These are phyloP conservation scores for Entonaema liquescens DNA, from an alignment of 495 filamentous ascomycete genomes.

Conservation along the genomic window DNA sequence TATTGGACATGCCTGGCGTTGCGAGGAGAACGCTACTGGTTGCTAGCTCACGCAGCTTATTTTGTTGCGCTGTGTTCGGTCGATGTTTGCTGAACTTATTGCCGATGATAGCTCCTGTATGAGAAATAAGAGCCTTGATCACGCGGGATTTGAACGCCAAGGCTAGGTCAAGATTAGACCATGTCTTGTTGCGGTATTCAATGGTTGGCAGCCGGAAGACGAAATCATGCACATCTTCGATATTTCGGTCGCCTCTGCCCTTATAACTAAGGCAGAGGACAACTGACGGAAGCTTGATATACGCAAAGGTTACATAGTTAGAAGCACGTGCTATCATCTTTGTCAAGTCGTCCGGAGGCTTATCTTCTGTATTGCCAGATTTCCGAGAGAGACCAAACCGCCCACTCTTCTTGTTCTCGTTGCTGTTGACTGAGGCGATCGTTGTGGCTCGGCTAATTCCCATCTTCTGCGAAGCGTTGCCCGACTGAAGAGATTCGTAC, in stretches of 20 bases:
- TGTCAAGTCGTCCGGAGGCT: slow-evolving; percentile 87
- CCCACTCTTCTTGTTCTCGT: slow-evolving; percentile 60
- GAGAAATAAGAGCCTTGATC: slow-evolving; percentile 91
- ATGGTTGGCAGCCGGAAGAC: slow-evolving; percentile 95
- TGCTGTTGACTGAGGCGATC: slow-evolving; percentile 52
- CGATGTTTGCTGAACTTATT: slow-evolving; percentile 95
- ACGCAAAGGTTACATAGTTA: slow-evolving; percentile 96
- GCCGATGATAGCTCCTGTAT: slow-evolving; percentile 94
- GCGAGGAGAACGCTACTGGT: slow-evolving; percentile 64
- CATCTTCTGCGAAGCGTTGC: slow-evolving; percentile 48
- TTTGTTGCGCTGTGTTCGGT: slow-evolving; percentile 78
- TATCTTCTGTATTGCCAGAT: slow-evolving; percentile 48
- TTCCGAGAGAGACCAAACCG: slow-evolving; percentile 56
- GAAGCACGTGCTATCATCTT: slow-evolving; percentile 97
- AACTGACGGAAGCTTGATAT: slow-evolving; percentile 92
- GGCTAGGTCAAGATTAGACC: slow-evolving; percentile 96
- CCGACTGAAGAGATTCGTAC: slow-evolving; percentile 68
- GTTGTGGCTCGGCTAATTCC: slow-evolving; percentile 62
- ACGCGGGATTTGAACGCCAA: slow-evolving; percentile 92
- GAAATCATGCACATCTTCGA: slow-evolving; percentile 96
- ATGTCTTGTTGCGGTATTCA: slow-evolving; percentile 97
- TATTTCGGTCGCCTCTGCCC: slow-evolving; percentile 90
- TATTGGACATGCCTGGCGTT: slow-evolving; percentile 46
- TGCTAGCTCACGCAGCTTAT: slow-evolving; percentile 81
- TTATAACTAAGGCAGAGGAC: slow-evolving; percentile 97